These are phyloP conservation scores for Perkinsus olseni DNA, from an alignment of 169 alveolate genomes.

Conservation along the genomic window DNA sequence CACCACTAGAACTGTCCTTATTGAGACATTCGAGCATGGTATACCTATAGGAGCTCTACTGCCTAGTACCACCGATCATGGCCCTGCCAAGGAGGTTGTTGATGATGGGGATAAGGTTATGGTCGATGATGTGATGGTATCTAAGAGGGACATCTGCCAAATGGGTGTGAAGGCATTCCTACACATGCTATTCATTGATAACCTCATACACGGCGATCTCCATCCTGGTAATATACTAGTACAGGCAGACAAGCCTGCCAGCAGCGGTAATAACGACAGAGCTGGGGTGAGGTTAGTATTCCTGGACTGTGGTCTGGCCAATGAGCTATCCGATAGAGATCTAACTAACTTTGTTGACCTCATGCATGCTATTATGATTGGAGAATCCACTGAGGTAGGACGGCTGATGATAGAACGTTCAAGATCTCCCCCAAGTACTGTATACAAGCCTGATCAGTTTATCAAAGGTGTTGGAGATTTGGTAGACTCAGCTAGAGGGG, in stretches of 20 bases:
- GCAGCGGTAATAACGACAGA: no score
- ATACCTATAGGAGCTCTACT: background rate
- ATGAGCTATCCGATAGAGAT: conserved; percentile 14
- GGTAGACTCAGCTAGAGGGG: background rate
- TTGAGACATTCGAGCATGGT: background rate
- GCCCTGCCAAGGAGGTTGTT: background rate
- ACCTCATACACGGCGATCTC: conserved; percentile 31
- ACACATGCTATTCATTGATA: conserved; percentile 31
- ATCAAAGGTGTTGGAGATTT: background rate
- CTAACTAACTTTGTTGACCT: conserved; percentile 17
- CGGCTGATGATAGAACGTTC: background rate
- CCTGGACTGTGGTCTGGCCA: conserved; percentile 31
- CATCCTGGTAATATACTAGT: conserved; percentile 30
- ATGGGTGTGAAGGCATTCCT: conserved; percentile 5
- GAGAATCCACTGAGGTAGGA: background rate
- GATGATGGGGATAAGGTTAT: background rate
- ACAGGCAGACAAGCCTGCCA: background rate
- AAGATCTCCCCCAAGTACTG: background rate
- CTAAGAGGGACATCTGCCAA: background rate
- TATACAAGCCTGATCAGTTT: background rate
- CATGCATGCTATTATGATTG: background rate
- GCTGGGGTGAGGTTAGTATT: conserved; percentile 10
- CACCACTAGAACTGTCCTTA: background rate
- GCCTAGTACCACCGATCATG: background rate
- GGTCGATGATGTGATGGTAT: background rate